A percentile compares a stretch with the other conserved stretches of the same genome.
Conservation (phyloP, 192 early-diverging fungal genomes). For the Fimicolochytrium jonesii region DNA sequence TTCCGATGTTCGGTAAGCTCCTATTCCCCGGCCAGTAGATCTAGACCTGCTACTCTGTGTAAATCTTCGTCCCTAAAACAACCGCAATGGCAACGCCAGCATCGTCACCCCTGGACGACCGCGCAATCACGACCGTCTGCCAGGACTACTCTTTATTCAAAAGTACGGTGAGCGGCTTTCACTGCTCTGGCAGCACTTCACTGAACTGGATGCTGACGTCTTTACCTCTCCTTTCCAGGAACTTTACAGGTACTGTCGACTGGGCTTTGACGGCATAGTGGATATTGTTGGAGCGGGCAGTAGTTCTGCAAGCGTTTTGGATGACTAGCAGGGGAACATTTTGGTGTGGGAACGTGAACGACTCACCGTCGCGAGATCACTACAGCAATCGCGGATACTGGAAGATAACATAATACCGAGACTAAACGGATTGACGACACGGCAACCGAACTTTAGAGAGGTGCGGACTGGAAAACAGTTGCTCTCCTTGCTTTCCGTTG, state of each 20-base stretch:
- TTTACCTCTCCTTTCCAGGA: not conserved
- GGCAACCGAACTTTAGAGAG: not conserved
- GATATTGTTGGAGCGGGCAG: no score
- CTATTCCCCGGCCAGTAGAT: no score
- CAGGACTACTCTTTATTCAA: not conserved
- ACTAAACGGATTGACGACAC: conserved; percentile 20
- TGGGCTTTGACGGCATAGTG: no score
- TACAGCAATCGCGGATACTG: conserved; percentile 8
- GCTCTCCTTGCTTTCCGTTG: not conserved
- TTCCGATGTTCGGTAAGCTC: no score
- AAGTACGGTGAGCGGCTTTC: not conserved
- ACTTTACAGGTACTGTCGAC: not conserved
- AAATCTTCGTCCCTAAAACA: no score
- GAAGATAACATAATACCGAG: conserved; percentile 22
- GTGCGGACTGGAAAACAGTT: conserved; percentile 3
- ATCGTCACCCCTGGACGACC: no score
- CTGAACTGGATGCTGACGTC: not conserved
- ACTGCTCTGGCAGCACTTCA: not conserved
- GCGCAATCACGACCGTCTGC: not conserved
- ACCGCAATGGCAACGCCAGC: no score
- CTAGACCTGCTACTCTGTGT: no score
- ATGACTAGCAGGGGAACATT: no score
- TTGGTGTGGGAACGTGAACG: not conserved
- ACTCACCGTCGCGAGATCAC: not conserved
- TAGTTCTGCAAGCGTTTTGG: no score